Conservation (phyloP, 2,329 filamentous ascomycete species). For the Alternaria viburni region DNA sequence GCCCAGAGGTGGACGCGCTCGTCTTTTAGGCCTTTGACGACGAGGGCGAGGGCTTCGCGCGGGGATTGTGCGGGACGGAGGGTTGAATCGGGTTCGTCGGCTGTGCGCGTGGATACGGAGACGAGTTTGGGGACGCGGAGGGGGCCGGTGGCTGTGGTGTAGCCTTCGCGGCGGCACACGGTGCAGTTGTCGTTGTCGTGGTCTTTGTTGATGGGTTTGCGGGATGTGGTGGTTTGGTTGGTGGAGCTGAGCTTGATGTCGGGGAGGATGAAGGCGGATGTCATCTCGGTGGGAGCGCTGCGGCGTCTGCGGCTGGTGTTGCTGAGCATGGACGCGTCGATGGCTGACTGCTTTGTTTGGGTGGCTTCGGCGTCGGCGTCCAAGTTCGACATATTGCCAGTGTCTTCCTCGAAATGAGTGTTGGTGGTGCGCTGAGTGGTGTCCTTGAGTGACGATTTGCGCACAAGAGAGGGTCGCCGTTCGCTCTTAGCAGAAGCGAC, state of each 20-base stretch:
- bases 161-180: conserved; percentile 58
- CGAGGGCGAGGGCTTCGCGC: conserved; percentile 75
- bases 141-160: conserved; percentile 34
- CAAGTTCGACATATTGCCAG: conserved; percentile 40
- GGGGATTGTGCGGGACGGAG: conserved; percentile 70
- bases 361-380: conserved; percentile 35
- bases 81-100: conserved; percentile 64
- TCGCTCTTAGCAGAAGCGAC: conserved; percentile 48
- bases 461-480: conserved; percentile 51
- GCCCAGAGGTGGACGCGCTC: conserved; percentile 79
- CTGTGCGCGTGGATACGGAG: conserved; percentile 58
- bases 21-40: conserved; percentile 81
- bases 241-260: conserved; percentile 62
- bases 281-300: conserved; percentile 61
- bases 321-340: conserved; percentile 54
- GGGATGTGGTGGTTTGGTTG: conserved; percentile 29
- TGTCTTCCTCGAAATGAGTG: conserved; percentile 45
- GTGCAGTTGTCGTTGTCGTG: conserved; percentile 64
- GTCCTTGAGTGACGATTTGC: conserved; percentile 64
- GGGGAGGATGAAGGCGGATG: conserved; percentile 68
- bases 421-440: conserved; percentile 46
- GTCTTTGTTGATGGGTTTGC: conserved; percentile 45
- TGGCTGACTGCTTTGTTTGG: conserved; percentile 36
- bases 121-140: conserved; percentile 57
- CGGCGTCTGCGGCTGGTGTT: conserved; percentile 59